These are phyloP conservation scores for Fusarium brevicatenulatum DNA, from an alignment of 2,329 filamentous ascomycete genomes.

Conservation along the genomic window DNA sequence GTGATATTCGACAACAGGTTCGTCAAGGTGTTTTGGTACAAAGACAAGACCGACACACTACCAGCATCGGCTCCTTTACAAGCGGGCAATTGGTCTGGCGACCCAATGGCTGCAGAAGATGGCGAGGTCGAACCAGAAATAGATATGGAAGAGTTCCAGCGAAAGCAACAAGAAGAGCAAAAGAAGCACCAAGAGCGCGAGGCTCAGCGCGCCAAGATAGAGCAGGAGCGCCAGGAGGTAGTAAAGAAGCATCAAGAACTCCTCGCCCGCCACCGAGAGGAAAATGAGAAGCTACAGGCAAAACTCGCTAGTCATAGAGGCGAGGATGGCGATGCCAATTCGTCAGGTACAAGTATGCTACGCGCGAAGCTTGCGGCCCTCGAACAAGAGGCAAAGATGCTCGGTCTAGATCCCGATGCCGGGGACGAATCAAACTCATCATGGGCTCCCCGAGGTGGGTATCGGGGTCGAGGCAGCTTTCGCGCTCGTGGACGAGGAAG, in stretches of 20 bases:
- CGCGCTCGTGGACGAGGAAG: conserved; percentile 47
- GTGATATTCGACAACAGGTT: conserved; percentile 87
- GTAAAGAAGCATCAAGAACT: conserved; percentile 72
- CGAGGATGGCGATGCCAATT: conserved; percentile 41
- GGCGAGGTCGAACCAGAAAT: conserved; percentile 61
- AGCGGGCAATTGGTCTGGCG: conserved; percentile 43
- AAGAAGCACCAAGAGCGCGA: conserved; percentile 72
- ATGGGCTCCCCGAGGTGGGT: conserved; percentile 44
- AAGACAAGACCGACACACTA: conserved; percentile 57
- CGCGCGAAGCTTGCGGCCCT: conserved; percentile 77
- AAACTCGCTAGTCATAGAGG: conserved; percentile 54
- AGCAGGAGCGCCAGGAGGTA: conserved; percentile 70
- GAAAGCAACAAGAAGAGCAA: conserved; percentile 77
- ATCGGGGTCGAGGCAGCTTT: conserved; percentile 46
- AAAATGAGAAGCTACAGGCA: conserved; percentile 72
- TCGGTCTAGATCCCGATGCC: conserved; percentile 72
- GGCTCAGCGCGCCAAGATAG: conserved; percentile 70
- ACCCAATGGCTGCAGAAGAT: conserved; percentile 27
- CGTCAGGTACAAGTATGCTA: conserved; percentile 70
- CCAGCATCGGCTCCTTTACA: conserved; percentile 42
- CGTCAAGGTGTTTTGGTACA: conserved; percentile 85
- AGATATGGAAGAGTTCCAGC: conserved; percentile 75
- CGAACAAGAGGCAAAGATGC: conserved; percentile 75
- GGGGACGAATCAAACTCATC: conserved; percentile 52
- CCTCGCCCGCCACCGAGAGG: conserved; percentile 70